Base-by-base conservation (phyloP, 805 yeast genomes). In the Kodamaea hsintzibuensis region DNA sequence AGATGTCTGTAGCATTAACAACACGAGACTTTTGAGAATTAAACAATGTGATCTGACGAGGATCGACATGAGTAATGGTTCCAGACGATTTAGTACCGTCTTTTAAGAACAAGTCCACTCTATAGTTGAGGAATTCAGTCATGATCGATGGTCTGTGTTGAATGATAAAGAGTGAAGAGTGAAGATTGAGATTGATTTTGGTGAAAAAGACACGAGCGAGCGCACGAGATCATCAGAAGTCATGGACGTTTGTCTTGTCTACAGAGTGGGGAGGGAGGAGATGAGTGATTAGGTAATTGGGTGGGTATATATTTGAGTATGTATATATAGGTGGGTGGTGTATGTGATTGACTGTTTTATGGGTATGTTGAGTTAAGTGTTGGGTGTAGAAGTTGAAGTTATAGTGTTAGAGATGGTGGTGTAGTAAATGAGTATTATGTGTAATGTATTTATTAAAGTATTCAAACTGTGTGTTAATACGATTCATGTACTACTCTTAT, bases 41-140 rank as follows among this genome's bases (percentile, higher is more conserved):
- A 7, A 60, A 64, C 30, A 76, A 57, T 2, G 67, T 52, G 49
- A 74, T 71, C 38, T 50, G 61, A 22, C 57, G 51, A 9, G 60
- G 55, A 52, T 72, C 72, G 16, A 76, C 78, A 39, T 61, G 65
- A 12, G 68, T 55, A 45, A 76, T 73, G 25, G 61, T 45, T 4
- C 80, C 80, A 4, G 65, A 58, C 1, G 74, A 60, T 39, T 59
- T 63, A 10, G 71, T 55, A 8, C 80, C 79, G 54, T 75, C 77
- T 50, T 74, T 73, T 51, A 74, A 64, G 38, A 62, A 63, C 46
- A 76, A 62, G 52, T 68, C 68, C 9, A 76, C 80, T 53, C 69
- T 72, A 60, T 73, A 76, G 58, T 76, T 73, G 55, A 72, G 54
- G 57, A 75, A 76, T 58, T 76, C 80, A 17, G 73, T 59, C 77